Conservation (phyloP, 2,329 filamentous ascomycete species). For the Endocalyx cinctus region DNA sequence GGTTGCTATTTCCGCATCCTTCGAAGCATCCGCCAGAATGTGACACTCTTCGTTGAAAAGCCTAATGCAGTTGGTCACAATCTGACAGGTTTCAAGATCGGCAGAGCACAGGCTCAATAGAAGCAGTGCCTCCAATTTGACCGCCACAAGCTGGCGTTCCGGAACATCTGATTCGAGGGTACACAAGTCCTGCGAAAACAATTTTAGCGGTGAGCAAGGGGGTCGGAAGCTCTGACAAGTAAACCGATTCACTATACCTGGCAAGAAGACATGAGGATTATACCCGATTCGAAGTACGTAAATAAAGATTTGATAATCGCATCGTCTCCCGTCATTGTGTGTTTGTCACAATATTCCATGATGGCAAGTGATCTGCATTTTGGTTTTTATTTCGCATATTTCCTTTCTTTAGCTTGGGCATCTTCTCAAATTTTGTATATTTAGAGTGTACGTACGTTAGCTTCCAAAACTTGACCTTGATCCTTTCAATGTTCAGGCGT, state of each 20-base stretch:
- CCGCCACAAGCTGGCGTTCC: constrained; percentile 48
- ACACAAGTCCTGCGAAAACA: constrained; percentile 44
- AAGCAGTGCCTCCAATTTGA: constrained; percentile 58
- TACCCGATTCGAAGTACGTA: constrained; percentile 52
- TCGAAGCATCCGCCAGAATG: constrained; percentile 47
- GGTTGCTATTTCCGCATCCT: constrained; percentile 44
- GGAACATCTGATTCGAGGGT: constrained; percentile 49
- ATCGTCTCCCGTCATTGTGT: constrained; percentile 39
- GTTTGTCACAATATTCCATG: constrained; percentile 44
- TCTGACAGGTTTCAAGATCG: constrained; percentile 60
- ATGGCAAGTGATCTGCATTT: constrained; percentile 38
- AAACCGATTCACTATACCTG: too few species aligned
- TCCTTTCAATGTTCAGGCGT: constrained; percentile 30
- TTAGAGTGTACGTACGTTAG: constrained; percentile 38
- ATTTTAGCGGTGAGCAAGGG: constrained; percentile 10
- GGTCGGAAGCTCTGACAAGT: too few species aligned
- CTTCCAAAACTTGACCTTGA: constrained; percentile 46
- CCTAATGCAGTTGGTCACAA: constrained; percentile 58
- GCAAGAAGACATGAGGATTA: constrained; percentile 47
- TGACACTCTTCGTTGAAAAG: constrained; percentile 59
- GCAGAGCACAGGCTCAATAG: constrained; percentile 61
- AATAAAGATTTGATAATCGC: constrained; percentile 43
- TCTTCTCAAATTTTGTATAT: constrained; percentile 5
- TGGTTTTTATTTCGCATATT: too few species aligned
- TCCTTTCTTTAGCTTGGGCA: constrained; percentile 11